A percentile compares a stretch with the other conserved stretches of the same genome.
Evolutionary conservation across 2,329 filamentous ascomycete species (phyloP).

Genomic region (Aspergillus sp.): DNA sequence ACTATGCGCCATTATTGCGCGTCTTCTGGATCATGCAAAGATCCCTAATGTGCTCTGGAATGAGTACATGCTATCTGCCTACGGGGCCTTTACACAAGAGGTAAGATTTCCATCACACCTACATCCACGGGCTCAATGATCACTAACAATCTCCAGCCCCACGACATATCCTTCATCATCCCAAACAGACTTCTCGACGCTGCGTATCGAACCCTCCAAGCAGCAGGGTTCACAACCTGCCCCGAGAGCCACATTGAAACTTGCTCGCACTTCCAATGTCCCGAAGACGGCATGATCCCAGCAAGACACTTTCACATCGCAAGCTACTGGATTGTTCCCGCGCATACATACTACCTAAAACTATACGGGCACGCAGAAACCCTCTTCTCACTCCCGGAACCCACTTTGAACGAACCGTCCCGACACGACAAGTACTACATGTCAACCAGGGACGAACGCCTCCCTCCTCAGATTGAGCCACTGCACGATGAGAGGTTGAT

Average conservation of each 20-base stretch:
- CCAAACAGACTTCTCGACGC: neutral
- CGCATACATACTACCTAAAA: neutral
- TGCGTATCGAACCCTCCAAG: neutral
- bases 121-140: neutral
- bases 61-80: neutral
- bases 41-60: neutral
- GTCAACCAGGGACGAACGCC: neutral
- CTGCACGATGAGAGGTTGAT: too few relatives aligned
- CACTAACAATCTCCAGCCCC: neutral
- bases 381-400: neutral
- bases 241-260: too few relatives aligned
- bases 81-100: neutral
- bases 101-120: too few relatives aligned
- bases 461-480: neutral
- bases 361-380: neutral
- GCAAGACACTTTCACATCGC: neutral
- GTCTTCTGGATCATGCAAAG: neutral
- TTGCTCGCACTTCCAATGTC: neutral
- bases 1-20: neutral
- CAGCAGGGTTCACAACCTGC: neutral
- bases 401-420: neutral
- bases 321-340: neutral
- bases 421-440: neutral
- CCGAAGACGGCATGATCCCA: neutral
- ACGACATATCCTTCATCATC: neutral